A percentile compares a stretch with the other conserved stretches of the same genome.
Conservation (phyloP, 306 rosid species). For the Cucurbita argyrosperma region DNA sequence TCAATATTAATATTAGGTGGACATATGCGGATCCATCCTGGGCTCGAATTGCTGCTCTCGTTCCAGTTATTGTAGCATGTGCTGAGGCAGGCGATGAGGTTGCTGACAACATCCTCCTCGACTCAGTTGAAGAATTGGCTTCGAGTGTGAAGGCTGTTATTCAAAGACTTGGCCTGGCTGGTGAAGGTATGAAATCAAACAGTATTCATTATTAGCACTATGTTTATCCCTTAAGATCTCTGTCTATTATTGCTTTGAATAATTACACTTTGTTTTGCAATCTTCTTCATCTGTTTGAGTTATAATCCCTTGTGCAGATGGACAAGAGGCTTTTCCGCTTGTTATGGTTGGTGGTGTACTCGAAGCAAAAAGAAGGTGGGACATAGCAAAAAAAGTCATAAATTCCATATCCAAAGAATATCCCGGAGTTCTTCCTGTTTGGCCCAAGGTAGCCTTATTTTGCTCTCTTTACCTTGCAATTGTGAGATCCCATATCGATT, state of each 20-base stretch:
- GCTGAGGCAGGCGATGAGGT: slow-evolving; percentile 82
- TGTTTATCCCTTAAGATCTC: neutral
- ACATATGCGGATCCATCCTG: slow-evolving; percentile 91
- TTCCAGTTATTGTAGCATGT: slow-evolving; percentile 70
- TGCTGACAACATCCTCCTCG: slow-evolving; percentile 60
- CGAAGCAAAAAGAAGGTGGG: slow-evolving; percentile 83
- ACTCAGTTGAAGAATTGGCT: slow-evolving; percentile 70
- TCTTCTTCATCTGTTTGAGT: neutral
- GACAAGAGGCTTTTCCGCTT: slow-evolving; percentile 51
- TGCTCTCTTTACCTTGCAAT: neutral
- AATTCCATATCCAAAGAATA: slow-evolving; percentile 43
- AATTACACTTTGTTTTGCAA: neutral
- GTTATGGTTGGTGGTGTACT: slow-evolving; percentile 99
- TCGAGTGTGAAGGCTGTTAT: slow-evolving; percentile 86
- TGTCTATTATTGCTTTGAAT: neutral
- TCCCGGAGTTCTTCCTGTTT: slow-evolving; percentile 49
- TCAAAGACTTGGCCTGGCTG: slow-evolving; percentile 64
- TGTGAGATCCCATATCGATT: neutral
- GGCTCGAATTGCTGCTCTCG: slow-evolving; percentile 95
- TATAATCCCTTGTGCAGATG: slow-evolving; percentile 36
- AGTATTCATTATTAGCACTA: neutral
- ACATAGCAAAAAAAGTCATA: slow-evolving; percentile 71
- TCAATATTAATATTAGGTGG: slow-evolving; percentile 39
- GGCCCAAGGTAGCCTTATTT: slow-evolving; percentile 48
- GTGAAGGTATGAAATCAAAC: slow-evolving; percentile 45